Conservation (phyloP, 148 eudicot genomes). For the Amaranthus hypochondriacus region DNA sequence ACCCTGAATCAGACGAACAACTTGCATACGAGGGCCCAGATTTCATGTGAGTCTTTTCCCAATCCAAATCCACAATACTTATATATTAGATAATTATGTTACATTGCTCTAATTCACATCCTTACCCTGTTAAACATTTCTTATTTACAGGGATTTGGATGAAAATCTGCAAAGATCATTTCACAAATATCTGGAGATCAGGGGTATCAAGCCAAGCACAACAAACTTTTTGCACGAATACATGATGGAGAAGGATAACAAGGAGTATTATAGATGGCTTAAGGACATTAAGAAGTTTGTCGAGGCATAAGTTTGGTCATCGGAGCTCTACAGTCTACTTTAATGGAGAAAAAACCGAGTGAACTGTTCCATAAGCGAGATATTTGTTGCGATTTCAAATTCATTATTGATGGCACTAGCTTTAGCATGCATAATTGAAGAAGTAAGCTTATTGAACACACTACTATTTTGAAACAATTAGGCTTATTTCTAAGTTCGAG, state of each 20-base stretch:
- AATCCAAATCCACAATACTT: not conserved
- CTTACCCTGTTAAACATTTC: not conserved
- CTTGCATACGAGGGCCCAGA: conserved; percentile 66
- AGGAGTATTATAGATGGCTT: conserved; percentile 55
- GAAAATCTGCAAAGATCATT: conserved; percentile 75
- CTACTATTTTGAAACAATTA: too few species aligned
- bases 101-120: too few species aligned
- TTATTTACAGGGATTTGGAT: conserved; percentile 55
- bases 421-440: too few species aligned
- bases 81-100: not conserved
- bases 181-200: conserved; percentile 62
- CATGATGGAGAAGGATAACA: conserved; percentile 58
- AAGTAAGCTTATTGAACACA: too few species aligned
- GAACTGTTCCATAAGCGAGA: too few species aligned
- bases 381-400: too few species aligned
- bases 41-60: conserved; percentile 42
- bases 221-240: conserved; percentile 66
- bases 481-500: too few species aligned
- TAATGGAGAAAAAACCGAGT: not conserved
- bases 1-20: conserved; percentile 51
- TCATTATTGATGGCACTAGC: too few species aligned
- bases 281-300: conserved; percentile 52
- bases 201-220: conserved; percentile 61
- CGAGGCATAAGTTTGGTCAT: conserved; percentile 27
- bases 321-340: not conserved